Evolutionary conservation across 1,284 basidiomycete genomes (phyloP), one percentile per base, ranked within the genome.

Genomic region (Mycena sp.): DNA sequence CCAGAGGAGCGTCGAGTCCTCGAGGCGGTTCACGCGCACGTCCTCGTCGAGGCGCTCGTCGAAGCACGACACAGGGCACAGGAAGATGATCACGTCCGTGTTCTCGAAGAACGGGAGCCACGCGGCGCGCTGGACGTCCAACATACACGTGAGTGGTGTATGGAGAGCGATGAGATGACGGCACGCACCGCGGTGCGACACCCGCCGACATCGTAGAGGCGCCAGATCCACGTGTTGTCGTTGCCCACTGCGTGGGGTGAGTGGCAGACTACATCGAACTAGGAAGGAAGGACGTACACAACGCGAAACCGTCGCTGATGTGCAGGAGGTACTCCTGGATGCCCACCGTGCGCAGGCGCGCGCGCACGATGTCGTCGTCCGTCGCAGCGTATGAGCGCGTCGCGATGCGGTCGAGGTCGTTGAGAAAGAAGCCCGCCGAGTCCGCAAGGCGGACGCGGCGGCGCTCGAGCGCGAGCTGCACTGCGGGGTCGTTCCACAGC

Each of bases 71-170:
- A 88, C 69, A 12, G 65, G 65, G 37, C 65, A 67, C 25, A 67
- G 46, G 30, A 83, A 83, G 51, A 84, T 82, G 64, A 84, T 82
- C 19, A 80, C 80, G 63, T 83, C 80, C 44, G 80, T 79, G 67
- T 86, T 84, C 61, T 88, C 86, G 67, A 89, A 89, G 71, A 84
- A 89, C 0, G 87, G 85, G 44, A 87, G 77, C 87, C 88, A 89
- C 28, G 85, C 83, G 21, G 82, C 77, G 25, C 87, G 85, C 85
- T 87, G 35, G n/a, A n/a, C n/a, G n/a, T n/a, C n/a, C n/a, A n/a
- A n/a, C n/a, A n/a, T 19, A 67, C 30, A 49, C 40, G 60, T 55
- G 35, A 21, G 43, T 38, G 44, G 57, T n/a, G 38, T 12, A n/a
- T 19, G n/a, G 30, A 41, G 32, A 16, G 19, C 29, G 21, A n/a